Conservation (phyloP, 148 eudicot species). For the Cornus controversa region DNA sequence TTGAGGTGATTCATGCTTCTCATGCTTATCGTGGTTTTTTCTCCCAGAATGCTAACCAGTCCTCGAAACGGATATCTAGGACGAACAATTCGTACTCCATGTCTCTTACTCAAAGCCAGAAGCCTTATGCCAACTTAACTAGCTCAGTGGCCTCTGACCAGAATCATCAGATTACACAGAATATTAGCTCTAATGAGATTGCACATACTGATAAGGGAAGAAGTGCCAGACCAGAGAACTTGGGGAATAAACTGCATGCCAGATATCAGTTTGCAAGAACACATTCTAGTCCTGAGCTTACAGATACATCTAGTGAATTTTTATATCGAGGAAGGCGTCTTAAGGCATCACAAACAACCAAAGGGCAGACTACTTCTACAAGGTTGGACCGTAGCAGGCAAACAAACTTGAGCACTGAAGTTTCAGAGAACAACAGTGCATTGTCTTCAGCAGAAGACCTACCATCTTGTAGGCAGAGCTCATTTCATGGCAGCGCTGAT, state of each 20-base stretch:
- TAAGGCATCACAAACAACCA: slow-evolving; percentile 24
- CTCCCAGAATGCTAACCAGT: slow-evolving; percentile 9
- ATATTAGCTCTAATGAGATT: slow-evolving; percentile 22
- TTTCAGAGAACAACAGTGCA: slow-evolving; percentile 11
- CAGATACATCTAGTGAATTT: slow-evolving; percentile 27
- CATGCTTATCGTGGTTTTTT: neutral
- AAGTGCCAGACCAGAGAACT: slow-evolving; percentile 18
- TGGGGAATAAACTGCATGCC: slow-evolving; percentile 28
- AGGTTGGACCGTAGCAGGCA: slow-evolving; percentile 8
- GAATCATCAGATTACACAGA: slow-evolving; percentile 8
- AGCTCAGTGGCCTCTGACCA: slow-evolving; percentile 18
- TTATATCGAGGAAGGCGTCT: slow-evolving; percentile 25
- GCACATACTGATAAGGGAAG: slow-evolving; percentile 21
- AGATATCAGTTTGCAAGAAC: slow-evolving; percentile 49
- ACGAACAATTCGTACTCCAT: neutral
- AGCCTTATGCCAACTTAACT: slow-evolving; percentile 5
- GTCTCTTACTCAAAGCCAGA: slow-evolving; percentile 14
- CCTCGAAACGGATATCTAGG: neutral
- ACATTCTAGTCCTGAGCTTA: slow-evolving; percentile 52
- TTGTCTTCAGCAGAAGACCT: slow-evolving; percentile 16
- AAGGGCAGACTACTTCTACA: slow-evolving; percentile 16
- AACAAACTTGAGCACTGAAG: slow-evolving; percentile 11
- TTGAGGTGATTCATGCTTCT: slow-evolving; percentile 2
- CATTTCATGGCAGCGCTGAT: slow-evolving; percentile 14
- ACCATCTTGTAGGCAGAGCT: slow-evolving; percentile 20